These are phyloP conservation scores for Herpetospermum pedunculosum DNA, from an alignment of 306 rosid species.

Conservation along the genomic window DNA sequence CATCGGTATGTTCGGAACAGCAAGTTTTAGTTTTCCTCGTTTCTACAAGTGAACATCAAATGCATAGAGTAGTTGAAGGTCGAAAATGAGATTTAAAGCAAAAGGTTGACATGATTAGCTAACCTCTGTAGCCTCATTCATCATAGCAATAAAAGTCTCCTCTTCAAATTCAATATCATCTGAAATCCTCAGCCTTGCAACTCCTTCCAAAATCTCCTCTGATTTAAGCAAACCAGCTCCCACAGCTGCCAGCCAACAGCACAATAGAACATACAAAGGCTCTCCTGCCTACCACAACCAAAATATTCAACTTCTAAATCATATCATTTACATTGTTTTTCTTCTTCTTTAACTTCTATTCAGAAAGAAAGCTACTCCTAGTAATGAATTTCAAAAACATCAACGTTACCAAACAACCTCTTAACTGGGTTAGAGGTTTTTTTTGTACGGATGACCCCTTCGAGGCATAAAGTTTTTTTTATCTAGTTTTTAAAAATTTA, in stretches of 20 bases:
- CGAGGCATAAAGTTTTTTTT: too few species aligned
- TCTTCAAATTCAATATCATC: constrained; percentile 86
- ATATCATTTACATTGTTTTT: background rate
- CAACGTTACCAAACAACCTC: too few species aligned
- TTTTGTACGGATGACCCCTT: too few species aligned
- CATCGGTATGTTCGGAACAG: constrained; percentile 45
- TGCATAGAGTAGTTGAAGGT: too few species aligned
- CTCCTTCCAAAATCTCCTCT: constrained; percentile 91
- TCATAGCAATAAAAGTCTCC: constrained; percentile 65
- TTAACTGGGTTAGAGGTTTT: too few species aligned
- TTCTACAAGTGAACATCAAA: constrained; percentile 28
- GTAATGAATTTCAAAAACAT: too few species aligned
- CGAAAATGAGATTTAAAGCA: background rate
- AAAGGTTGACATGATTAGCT: background rate
- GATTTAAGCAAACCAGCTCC: constrained; percentile 95
- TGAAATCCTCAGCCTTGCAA: constrained; percentile 62
- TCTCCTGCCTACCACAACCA: constrained; percentile 56
- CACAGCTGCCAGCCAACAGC: constrained; percentile 83
- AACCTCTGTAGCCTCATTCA: constrained; percentile 84
- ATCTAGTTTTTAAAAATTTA: too few species aligned
- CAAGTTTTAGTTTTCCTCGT: constrained; percentile 48
- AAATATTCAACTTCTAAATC: constrained; percentile 10
- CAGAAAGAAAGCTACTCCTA: too few species aligned
- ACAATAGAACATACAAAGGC: constrained; percentile 68
- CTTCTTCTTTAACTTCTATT: too few species aligned